Percentiles rank a stretch among this genome's conserved stretches.
Evolutionary conservation across 768 basidiomycete species (phyloP).

Genomic region (Naganishia antarctica): DNA sequence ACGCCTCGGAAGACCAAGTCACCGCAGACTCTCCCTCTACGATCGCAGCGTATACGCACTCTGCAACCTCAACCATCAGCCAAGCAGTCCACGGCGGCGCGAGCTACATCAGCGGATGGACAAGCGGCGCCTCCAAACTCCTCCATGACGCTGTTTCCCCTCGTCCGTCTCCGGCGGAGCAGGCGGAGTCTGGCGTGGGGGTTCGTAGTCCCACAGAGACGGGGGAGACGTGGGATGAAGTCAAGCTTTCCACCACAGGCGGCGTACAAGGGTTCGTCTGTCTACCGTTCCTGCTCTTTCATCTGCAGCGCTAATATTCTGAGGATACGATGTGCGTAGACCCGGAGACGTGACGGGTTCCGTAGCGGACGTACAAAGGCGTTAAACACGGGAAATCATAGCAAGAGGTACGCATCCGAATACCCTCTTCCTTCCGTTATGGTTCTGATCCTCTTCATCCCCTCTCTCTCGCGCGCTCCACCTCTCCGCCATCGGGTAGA

Average conservation of each 20-base stretch:
- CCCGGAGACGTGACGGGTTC: constrained; percentile 3
- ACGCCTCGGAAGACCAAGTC: neutral
- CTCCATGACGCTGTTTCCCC: constrained; percentile 25
- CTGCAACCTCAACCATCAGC: constrained; percentile 31
- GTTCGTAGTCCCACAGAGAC: constrained; percentile 32
- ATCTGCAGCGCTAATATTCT: neutral
- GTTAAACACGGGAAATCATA: constrained; percentile 43
- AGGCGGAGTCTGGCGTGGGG: constrained; percentile 24
- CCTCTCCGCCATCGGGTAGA: too few relatives aligned
- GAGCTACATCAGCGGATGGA: constrained; percentile 30
- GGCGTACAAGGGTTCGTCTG: constrained; percentile 6
- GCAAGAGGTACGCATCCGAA: too few relatives aligned
- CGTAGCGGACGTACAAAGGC: constrained; percentile 39
- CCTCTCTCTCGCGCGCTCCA: too few relatives aligned
- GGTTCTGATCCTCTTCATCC: too few relatives aligned
- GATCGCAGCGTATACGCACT: constrained; percentile 33
- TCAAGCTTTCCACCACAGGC: neutral
- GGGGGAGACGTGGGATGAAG: constrained; percentile 23
- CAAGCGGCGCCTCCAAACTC: neutral
- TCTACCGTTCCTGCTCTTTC: neutral
- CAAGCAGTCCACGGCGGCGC: constrained; percentile 38
- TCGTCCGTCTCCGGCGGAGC: constrained; percentile 1
- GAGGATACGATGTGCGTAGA: neutral
- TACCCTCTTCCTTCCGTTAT: too few relatives aligned
- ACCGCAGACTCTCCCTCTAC: constrained; percentile 16